Base-by-base conservation (phyloP, 2,329 filamentous ascomycete genomes). In the Magnaporthiopsis rhizophila region DNA sequence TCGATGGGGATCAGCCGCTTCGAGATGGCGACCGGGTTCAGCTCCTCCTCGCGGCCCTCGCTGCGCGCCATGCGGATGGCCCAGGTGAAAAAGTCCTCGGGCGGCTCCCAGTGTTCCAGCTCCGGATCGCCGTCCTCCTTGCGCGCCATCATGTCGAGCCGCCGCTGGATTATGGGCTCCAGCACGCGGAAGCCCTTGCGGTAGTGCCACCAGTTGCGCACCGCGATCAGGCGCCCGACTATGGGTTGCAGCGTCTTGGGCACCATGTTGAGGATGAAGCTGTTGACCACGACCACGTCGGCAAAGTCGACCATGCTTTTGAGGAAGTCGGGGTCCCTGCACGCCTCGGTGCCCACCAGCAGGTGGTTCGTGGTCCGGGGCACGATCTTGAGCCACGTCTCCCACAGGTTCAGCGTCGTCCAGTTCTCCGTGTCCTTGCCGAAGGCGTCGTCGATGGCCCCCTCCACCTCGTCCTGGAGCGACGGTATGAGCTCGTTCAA, bases 61-160 rank as follows among this genome's bases (percentile, higher is more conserved):
- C 74, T 73, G 45, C 72, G 72, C 21, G 84, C 83, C 30, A 80
- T 76, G 21, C 80, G 77, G 64, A 86, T 83, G 59, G 78, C 75
- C 85, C 84, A 87, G 6, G 80, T 84, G 34, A 86, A 73, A 68
- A 81, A 84, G 72, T 86, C 83, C 61, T 86, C 82, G 0, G 83
- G 81, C 8, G 80, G 76, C 3, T 72, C 68, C 74, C 76, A 80
- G 34, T 72, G 66, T 30, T 78, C 75, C 64, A 76, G 77, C 2
- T 72, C 74, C 1, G 77, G 71, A 34, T 82, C 78, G 0, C 73
- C 74, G 8, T 75, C 74, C 2, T 75, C 74, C 62, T 79, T 78
- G 62, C 74, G 76, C 32, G 71, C 68, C 69, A 85, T 78, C 62
- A 81, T 75, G 13, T 74, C 69, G 11, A 86, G 73, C 0, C 84